Evolutionary conservation across 371 early-diverging fungal species (phyloP).

Genomic region (Enterospora canceri): DNA sequence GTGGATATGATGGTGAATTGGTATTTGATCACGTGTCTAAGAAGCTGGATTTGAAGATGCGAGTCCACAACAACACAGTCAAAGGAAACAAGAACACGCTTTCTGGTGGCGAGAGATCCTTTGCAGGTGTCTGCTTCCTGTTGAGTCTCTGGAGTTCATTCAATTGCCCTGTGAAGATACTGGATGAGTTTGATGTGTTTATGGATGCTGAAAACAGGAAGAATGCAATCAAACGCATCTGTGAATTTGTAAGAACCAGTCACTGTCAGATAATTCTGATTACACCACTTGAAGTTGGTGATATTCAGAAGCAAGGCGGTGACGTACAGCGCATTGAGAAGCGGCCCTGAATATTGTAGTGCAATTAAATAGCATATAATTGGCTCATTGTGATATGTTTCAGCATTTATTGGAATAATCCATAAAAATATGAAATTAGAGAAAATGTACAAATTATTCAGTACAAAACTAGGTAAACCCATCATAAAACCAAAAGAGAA

Average conservation of each 20-base stretch:
- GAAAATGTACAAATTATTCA: not conserved
- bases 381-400: not conserved
- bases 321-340: slow-evolving; percentile 45
- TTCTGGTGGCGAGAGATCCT: slow-evolving; percentile 97
- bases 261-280: slow-evolving; percentile 53
- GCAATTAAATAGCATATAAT: not conserved
- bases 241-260: slow-evolving; percentile 37
- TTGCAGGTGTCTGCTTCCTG: slow-evolving; percentile 81
- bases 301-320: slow-evolving; percentile 36
- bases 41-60: slow-evolving; percentile 60
- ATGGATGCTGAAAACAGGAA: slow-evolving; percentile 64
- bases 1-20: slow-evolving; percentile 74
- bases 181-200: slow-evolving; percentile 99
- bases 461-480: not conserved
- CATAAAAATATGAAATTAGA: not conserved
- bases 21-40: slow-evolving; percentile 65
- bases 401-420: not conserved
- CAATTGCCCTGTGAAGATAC: slow-evolving; percentile 74
- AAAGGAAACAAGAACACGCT: slow-evolving; percentile 59
- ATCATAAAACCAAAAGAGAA: not conserved
- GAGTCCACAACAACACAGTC: slow-evolving; percentile 56
- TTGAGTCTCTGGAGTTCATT: slow-evolving; percentile 87
- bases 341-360: slow-evolving; percentile 7
- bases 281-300: slow-evolving; percentile 49
- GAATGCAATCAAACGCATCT: slow-evolving; percentile 41